Conservation (phyloP, 306 rosid species). For the Senna siamea region DNA sequence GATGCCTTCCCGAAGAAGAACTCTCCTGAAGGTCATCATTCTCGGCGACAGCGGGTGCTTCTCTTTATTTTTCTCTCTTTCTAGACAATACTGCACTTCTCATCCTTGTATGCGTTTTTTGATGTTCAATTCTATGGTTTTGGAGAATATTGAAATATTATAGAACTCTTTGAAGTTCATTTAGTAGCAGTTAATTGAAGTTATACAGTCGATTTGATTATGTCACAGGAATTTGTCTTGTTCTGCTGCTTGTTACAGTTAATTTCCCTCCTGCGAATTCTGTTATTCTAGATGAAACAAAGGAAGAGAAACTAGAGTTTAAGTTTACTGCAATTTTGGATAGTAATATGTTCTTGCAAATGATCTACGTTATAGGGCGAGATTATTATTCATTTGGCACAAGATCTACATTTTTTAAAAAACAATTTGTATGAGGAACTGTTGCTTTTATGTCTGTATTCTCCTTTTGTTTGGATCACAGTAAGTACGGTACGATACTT, state of each 20-base stretch:
- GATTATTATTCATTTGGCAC: not conserved
- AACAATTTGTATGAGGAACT: not conserved
- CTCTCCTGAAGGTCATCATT: slow-evolving; percentile 96
- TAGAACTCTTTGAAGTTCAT: slow-evolving; percentile 14
- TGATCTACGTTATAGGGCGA: not conserved
- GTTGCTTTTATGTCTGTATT: not conserved
- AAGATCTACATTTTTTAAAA: not conserved
- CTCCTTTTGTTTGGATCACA: slow-evolving; percentile 23
- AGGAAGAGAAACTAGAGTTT: not conserved
- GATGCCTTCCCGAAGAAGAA: slow-evolving; percentile 98
- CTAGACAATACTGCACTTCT: not conserved
- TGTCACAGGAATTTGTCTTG: not conserved
- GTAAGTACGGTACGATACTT: not conserved
- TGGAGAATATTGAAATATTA: not conserved
- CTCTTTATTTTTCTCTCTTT: slow-evolving; percentile 3
- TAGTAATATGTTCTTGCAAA: not conserved
- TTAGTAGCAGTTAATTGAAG: slow-evolving; percentile 4
- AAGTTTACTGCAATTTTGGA: slow-evolving; percentile 1
- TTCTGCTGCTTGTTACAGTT: not conserved
- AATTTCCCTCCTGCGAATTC: not conserved
- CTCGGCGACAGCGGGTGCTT: slow-evolving; percentile 98
- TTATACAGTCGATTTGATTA: not conserved
- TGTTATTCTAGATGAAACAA: too few species aligned
- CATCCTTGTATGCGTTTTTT: not conserved
- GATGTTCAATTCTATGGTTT: slow-evolving; percentile 14